A percentile compares a stretch with the other conserved stretches of the same genome.
Evolutionary conservation across 2,329 filamentous ascomycete genomes (phyloP).

Genomic region (Fusarium phyllophilum): DNA sequence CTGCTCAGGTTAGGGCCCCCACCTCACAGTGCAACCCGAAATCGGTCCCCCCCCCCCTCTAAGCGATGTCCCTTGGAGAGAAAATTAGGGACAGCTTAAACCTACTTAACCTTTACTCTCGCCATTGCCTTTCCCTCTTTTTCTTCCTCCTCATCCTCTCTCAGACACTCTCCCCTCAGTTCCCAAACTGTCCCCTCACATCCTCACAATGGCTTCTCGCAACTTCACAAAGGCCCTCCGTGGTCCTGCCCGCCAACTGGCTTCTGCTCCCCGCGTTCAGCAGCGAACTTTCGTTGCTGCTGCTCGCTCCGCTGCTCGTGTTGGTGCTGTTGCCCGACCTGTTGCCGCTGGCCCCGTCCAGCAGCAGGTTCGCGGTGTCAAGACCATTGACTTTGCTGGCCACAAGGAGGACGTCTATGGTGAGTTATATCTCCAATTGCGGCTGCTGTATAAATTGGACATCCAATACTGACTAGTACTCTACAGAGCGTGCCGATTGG

Average conservation of each 20-base stretch:
- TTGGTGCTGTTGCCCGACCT: constrained; percentile 63
- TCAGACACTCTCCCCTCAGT: constrained; percentile 41
- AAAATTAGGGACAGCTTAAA: constrained; percentile 38
- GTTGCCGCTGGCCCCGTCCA: constrained; percentile 61
- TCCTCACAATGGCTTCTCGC: constrained; percentile 78
- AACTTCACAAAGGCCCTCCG: constrained; percentile 76
- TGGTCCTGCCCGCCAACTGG: constrained; percentile 71
- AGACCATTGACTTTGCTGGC: constrained; percentile 99
- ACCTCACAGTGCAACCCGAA: constrained; percentile 39
- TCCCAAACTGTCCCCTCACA: constrained; percentile 28
- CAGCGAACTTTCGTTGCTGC: constrained; percentile 71
- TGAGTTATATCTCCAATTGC: constrained; percentile 54
- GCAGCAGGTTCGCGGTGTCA: constrained; percentile 87
- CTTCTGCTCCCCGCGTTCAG: constrained; percentile 64
- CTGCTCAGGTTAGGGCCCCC: constrained; percentile 30
- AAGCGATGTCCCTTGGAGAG: constrained; percentile 18
- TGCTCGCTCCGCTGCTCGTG: constrained; percentile 66
- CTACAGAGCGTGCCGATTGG: constrained; percentile 94
- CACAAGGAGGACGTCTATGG: constrained; percentile 94
- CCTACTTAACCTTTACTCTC: constrained; percentile 43
- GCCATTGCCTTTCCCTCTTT: constrained; percentile 23
- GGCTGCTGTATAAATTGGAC: background rate
- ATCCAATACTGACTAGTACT: constrained; percentile 42
- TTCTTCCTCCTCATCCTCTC: constrained; percentile 42
- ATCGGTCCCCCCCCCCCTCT: constrained; percentile 36